Evolutionary conservation across 2,329 filamentous ascomycete genomes (phyloP), one percentile per base, ranked within the genome.

Genomic region (Ophiosphaerella narmari): DNA sequence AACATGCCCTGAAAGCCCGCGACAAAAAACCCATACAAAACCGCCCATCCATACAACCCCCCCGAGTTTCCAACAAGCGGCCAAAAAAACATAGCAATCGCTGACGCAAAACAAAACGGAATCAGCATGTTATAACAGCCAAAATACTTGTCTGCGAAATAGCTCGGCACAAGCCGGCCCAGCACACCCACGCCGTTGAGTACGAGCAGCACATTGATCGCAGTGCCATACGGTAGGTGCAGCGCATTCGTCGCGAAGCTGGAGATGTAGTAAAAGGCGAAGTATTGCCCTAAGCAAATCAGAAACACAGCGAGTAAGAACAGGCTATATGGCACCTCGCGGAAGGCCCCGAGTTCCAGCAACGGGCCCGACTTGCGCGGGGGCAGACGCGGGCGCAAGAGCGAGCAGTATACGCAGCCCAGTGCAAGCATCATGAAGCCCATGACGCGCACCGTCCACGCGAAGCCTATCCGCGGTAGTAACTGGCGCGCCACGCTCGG

Each of bases 391-490:
- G 76, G 74, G 12, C 67, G 68, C 40, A 78, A 68, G 33, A 78
- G 63, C 0, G 66, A 61, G n/a, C 71, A 58, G 21, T 74, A 74
- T 13, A 71, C 41, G 0, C 53, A 47, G 0, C 75, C 67, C 0
- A 72, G 74, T 0, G 72, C 77, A 2, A 87, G 56, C 23, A 84
- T 82, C 29, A 88, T 77, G 43, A 89, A 80, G 0, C 81, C 86
- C 54, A 87, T 77, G 0, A 81, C 78, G 0, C 86, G 76, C n/a
- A 86, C 78, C 0, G 86, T 86, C 84, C 85, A 88, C 0, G 77
- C 76, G 60, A 87, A 88, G 0, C 86, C 86, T 3, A 88, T 72
- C 14, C 74, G 75, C 0, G 84, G 82, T 1, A 87, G 71, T 9
- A 88, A 70, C 46, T 84, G 79, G 13, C 74, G 64, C 1, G 76